These are phyloP conservation scores for Aspergillus sojae DNA, from an alignment of 2,329 filamentous ascomycete genomes.

Conservation along the genomic window DNA sequence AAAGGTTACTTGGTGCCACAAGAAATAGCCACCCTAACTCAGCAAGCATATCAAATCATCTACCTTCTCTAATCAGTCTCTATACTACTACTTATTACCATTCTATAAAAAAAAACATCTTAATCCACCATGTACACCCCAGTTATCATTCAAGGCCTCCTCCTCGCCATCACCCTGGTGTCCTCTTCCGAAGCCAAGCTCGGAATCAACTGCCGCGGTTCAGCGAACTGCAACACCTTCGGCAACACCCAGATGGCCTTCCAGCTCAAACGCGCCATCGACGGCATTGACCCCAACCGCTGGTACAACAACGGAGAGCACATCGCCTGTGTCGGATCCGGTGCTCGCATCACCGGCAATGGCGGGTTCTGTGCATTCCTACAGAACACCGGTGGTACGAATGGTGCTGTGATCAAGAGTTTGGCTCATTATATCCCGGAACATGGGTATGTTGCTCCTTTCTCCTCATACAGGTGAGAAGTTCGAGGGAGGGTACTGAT, in stretches of 20 bases:
- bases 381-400: not conserved
- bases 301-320: not conserved
- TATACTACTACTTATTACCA: no score
- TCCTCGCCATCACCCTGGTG: not conserved
- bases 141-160: not conserved
- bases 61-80: no score
- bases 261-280: not conserved
- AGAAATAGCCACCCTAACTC: not conserved
- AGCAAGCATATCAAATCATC: not conserved
- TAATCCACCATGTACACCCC: not conserved
- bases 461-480: not conserved
- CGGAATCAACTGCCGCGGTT: conserved; percentile 1
- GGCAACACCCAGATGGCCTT: not conserved
- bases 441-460: not conserved
- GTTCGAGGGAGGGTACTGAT: not conserved
- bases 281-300: not conserved
- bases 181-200: not conserved
- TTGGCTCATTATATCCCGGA: not conserved
- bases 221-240: not conserved
- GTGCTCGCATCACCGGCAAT: not conserved
- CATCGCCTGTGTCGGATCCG: not conserved
- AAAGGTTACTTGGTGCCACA: not conserved
- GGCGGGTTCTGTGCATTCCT: not conserved
- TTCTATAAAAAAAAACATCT: not conserved
- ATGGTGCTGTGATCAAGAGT: not conserved